phyloP scores from a whole-genome alignment of 768 basidiomycete genomes.

The Mycena chlorophos region DNA sequence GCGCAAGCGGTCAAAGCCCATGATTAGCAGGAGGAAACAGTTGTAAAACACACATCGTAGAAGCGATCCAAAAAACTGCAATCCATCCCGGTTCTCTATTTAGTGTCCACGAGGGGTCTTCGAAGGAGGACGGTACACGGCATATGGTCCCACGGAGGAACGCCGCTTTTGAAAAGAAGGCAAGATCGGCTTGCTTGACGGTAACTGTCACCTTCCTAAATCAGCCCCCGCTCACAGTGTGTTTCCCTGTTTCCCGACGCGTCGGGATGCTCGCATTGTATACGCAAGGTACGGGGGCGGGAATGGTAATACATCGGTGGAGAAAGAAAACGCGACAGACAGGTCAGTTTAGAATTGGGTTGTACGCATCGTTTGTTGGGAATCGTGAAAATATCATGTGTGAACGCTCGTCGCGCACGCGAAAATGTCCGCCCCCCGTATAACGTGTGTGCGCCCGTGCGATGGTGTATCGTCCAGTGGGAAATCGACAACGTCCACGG shows the following conservation, averaged over 20 bases:
- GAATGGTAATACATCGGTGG: background rate
- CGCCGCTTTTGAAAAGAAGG: too few relatives aligned
- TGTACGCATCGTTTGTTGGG: too few relatives aligned
- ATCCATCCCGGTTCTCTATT: too few relatives aligned
- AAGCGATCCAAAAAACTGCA: conserved; percentile 10
- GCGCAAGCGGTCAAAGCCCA: conserved; percentile 77
- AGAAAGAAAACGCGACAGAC: background rate
- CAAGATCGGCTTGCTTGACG: background rate
- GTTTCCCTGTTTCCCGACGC: background rate
- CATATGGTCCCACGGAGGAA: too few relatives aligned
- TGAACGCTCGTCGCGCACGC: background rate
- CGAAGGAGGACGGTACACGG: background rate
- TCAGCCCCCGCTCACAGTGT: background rate
- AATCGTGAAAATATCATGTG: background rate
- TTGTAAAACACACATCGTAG: conserved; percentile 25
- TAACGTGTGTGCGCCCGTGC: too few relatives aligned
- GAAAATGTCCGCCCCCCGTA: background rate
- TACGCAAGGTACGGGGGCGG: background rate
- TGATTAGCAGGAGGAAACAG: conserved; percentile 48
- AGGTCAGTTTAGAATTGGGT: background rate
- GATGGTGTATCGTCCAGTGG: too few relatives aligned
- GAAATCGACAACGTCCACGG: background rate
- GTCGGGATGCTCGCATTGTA: background rate
- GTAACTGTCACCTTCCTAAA: background rate
- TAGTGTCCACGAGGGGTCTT: background rate